These are phyloP conservation scores for Phyllosticta paracitricarpa DNA, from an alignment of 2,329 filamentous ascomycete genomes.

Conservation along the genomic window DNA sequence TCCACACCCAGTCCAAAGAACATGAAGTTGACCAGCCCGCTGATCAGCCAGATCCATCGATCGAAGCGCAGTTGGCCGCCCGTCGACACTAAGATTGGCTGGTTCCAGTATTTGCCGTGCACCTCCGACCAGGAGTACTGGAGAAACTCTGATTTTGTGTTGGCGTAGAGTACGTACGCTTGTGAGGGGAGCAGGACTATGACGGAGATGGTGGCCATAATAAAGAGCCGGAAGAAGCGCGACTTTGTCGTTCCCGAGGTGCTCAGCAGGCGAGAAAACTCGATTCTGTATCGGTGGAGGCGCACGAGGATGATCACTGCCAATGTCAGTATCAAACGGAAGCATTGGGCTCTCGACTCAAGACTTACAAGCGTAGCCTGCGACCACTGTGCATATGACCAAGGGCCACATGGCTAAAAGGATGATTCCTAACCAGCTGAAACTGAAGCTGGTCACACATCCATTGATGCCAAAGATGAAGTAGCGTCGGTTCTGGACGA, in stretches of 20 bases:
- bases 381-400: conserved; percentile 42
- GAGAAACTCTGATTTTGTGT: background rate
- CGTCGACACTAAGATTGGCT: conserved; percentile 39
- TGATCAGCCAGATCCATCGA: conserved; percentile 47
- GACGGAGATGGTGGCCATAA: conserved; percentile 44
- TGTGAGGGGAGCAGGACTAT: conserved; percentile 44
- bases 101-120: conserved; percentile 43
- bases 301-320: conserved; percentile 50
- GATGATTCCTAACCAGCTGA: conserved; percentile 48
- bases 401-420: conserved; percentile 48
- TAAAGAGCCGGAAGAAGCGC: conserved; percentile 52
- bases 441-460: conserved; percentile 44
- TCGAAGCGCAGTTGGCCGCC: conserved; percentile 40
- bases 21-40: conserved; percentile 48
- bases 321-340: background rate
- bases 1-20: conserved; percentile 57
- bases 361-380: conserved; percentile 48
- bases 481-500: conserved; percentile 52
- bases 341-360: background rate
- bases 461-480: conserved; percentile 48
- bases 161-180: conserved; percentile 37
- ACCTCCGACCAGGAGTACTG: conserved; percentile 43
- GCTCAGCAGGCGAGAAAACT: conserved; percentile 47
- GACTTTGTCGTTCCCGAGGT: conserved; percentile 46
- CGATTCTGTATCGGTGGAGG: conserved; percentile 49